Percentiles rank a stretch among this genome's conserved stretches.
phyloP scores from a whole-genome alignment of 257 asterid species.

The Pogostemon cablin region DNA sequence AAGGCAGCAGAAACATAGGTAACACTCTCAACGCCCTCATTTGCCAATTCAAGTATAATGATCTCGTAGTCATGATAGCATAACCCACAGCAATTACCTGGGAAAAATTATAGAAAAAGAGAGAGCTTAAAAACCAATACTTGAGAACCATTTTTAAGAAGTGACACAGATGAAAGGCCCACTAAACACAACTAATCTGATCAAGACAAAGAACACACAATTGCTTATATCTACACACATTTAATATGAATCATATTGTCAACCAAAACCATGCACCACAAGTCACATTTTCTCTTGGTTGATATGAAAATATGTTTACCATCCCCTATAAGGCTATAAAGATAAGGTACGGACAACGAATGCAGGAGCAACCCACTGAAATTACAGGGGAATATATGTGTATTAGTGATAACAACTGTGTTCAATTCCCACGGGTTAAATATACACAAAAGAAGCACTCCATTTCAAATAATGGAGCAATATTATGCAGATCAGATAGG shows the following conservation, averaged over 20 bases:
- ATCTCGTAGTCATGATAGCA: constrained; percentile 82
- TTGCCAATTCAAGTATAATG: constrained; percentile 74
- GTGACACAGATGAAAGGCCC: neutral
- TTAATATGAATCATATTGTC: neutral
- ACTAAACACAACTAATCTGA: neutral
- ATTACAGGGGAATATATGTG: no score
- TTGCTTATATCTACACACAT: neutral
- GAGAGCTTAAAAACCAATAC: neutral
- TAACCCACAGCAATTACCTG: constrained; percentile 86
- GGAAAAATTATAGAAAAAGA: constrained; percentile 2
- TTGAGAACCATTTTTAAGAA: neutral
- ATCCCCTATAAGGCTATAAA: no score
- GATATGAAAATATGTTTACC: no score
- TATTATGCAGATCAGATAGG: neutral
- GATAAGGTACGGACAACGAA: no score
- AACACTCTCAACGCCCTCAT: constrained; percentile 79
- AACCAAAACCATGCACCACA: neutral
- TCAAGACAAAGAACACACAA: neutral
- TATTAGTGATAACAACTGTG: no score
- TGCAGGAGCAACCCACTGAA: no score
- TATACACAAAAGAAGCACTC: no score
- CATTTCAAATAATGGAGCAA: neutral
- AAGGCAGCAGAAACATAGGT: constrained; percentile 90
- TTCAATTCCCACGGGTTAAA: no score
- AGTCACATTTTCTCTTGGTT: no score